Evolutionary conservation across 345 rosid genomes (phyloP).

Genomic region (Salix koriyanagi): DNA sequence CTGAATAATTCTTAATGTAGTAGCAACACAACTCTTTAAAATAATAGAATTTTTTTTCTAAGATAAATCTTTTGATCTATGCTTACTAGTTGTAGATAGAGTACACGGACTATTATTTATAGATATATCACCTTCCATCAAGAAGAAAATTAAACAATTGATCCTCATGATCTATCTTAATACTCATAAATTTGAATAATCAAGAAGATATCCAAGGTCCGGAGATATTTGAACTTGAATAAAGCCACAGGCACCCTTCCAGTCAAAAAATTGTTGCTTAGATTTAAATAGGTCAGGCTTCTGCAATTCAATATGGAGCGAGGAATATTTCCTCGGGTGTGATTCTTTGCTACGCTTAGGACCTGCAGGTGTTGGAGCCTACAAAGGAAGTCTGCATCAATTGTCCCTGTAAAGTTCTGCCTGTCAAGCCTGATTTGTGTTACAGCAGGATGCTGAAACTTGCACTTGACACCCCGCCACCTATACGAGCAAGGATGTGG

Average conservation of each 20-base stretch:
- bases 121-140: too few relatives aligned
- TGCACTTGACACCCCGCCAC: slow-evolving; percentile 27
- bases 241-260: slow-evolving; percentile 31
- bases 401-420: slow-evolving; percentile 35
- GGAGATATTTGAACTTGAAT: slow-evolving; percentile 30
- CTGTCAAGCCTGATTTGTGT: slow-evolving; percentile 40
- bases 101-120: too few relatives aligned
- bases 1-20: too few relatives aligned
- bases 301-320: slow-evolving; percentile 29
- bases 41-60: too few relatives aligned
- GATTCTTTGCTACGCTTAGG: slow-evolving; percentile 34
- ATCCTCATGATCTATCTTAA: too few relatives aligned
- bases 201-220: slow-evolving; percentile 27
- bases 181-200: too few relatives aligned
- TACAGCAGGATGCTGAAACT: slow-evolving; percentile 17
- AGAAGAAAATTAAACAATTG: too few relatives aligned
- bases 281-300: slow-evolving; percentile 29
- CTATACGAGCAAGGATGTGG: slow-evolving; percentile 20
- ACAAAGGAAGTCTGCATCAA: slow-evolving; percentile 39
- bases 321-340: slow-evolving; percentile 36
- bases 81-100: too few relatives aligned
- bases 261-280: slow-evolving; percentile 38
- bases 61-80: too few relatives aligned
- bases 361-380: slow-evolving; percentile 27
- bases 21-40: too few relatives aligned